Base-by-base conservation (phyloP, 1,139 yeast genomes). In the Lodderomyces orthopsilosis region DNA sequence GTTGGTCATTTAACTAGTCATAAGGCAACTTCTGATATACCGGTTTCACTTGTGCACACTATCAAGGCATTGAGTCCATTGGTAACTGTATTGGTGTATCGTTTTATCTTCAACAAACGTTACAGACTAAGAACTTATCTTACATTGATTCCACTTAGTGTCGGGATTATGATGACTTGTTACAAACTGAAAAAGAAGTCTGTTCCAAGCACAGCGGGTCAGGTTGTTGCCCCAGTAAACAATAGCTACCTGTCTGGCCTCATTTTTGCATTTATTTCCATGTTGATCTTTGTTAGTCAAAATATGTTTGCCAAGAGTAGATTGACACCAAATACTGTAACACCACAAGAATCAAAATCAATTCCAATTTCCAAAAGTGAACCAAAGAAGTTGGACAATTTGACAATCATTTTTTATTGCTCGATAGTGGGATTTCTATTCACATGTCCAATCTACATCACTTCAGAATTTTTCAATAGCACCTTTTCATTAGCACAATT, bases 31-130 rank as follows among this genome's bases (percentile, higher is more conserved):
- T 78, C 90, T 2, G 65, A 85, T 48, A 86, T 91, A 39, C 96
- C 97, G 0, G 96, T 91, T 14, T 86, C 96, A 4, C 67, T 91
- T 51, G 96, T 91, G 22, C 96, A 90, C 62, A 90, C 96, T 14
- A 83, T 91, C 54, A 91, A 91, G 65, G 93, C 96, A 1, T 70
- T 90, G 38, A 84, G 95, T 37, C 98, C 98, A 2, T 70, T 91
- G 32, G 77, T 87, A 41, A 91, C 97, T 0, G 96, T 91, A n/a
- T 64, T 80, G 24, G 87, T 87, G 36, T 89, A 89, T 63, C 73
- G 87, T 48, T 45, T 82, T 8, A 49, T 83, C 32, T 85, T 83
- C 58, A 66, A 73, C 15, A 77, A 72, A 42, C 65, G 69, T 36
- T 91, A 86, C 69, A 71, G 74, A 42, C 46, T 57, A n/a, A 70